These are phyloP conservation scores for Mediolabrus comicus DNA, from an alignment of 108 stramenopile genomes.

Conservation along the genomic window DNA sequence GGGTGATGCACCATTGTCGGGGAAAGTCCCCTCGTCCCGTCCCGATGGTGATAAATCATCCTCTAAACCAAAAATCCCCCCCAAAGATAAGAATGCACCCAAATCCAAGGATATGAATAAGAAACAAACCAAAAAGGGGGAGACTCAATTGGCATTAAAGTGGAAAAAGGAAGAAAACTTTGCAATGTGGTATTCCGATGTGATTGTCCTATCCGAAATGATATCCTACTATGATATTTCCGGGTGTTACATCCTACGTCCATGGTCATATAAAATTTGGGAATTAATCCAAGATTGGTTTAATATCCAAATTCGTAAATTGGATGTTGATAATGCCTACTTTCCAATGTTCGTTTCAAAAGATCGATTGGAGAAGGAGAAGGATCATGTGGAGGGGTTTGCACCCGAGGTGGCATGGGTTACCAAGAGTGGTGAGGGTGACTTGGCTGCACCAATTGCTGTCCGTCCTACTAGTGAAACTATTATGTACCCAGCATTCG, in stretches of 20 bases:
- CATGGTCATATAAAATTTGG: conserved; percentile 99
- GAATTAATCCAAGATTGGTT: conserved; percentile 97
- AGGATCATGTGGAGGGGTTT: conserved; percentile 99
- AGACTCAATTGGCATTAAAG: conserved; percentile 77
- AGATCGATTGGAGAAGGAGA: conserved; percentile 93
- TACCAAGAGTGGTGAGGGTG: conserved; percentile 86
- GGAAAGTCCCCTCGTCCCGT: conserved; percentile 39
- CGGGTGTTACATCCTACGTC: conserved; percentile 99
- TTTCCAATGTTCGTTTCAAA: conserved; percentile 97
- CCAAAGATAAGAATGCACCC: conserved; percentile 13
- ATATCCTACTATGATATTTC: conserved; percentile 98
- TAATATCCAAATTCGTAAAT: conserved; percentile 81
- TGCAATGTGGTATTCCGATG: conserved; percentile 96
- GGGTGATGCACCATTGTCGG: conserved; percentile 15
- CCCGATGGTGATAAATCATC: conserved; percentile 33
- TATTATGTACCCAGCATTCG: conserved; percentile 99
- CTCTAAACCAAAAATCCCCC: conserved; percentile 35
- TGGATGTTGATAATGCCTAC: conserved; percentile 96
- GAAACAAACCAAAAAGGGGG: conserved; percentile 73
- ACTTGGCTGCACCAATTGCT: conserved; percentile 95
- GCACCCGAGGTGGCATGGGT: conserved; percentile 99
- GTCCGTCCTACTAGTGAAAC: conserved; percentile 98
- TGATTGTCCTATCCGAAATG: conserved; percentile 97
- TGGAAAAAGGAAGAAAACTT: conserved; percentile 95
- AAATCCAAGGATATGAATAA: conserved; percentile 46